Base-by-base conservation (phyloP, 148 eudicot species). In the Chenopodium berlandieri region DNA sequence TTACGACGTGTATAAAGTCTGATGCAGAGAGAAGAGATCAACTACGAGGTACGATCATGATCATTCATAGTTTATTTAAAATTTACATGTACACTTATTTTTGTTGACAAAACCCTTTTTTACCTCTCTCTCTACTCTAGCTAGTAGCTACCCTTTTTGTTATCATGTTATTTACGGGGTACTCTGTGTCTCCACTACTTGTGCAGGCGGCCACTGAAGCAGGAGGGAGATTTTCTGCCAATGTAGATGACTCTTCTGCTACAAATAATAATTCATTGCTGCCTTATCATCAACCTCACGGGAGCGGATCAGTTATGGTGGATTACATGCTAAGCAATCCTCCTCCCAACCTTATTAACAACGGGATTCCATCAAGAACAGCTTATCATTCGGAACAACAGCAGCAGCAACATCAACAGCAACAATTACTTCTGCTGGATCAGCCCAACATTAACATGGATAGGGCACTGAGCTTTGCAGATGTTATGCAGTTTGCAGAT, bases 401-500 rank as follows among this genome's bases (percentile, higher is more conserved):
- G 87, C 80, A 56, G 62, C 66, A 63, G 34, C 75, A 71, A 17
- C 75, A 79, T 67, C 76, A 64, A 12, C 46, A 40, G 0, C 62
- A 56, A 56, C 62, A 56, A 5, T 7, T n/a, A 56, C 20, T 14
- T 56, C 22, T 56, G 23, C 31, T 7, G 34, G 71, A 60, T 16
- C 78, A 83, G 11, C 81, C 74, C 47, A 67, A 81, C 66, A 32
- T 23, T 71, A 25, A n/a, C 22, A 84, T 74, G 6, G 87, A 85
- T 81, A 88, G 86, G 37, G 65, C 67, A 4, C 71, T 92, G 84
- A 91, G 94, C 64, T 92, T 92, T 68, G 94, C 92, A 0, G 98
- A 94, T 85, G 95, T 91, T 75, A 93, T 91, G 93, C 97, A 92
- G 78, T 93, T 94, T 81, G 94, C 97, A 0, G 95, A 94, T 85